phyloP scores from a whole-genome alignment of 2,329 filamentous ascomycete genomes.

The Paraphoma sp. region DNA sequence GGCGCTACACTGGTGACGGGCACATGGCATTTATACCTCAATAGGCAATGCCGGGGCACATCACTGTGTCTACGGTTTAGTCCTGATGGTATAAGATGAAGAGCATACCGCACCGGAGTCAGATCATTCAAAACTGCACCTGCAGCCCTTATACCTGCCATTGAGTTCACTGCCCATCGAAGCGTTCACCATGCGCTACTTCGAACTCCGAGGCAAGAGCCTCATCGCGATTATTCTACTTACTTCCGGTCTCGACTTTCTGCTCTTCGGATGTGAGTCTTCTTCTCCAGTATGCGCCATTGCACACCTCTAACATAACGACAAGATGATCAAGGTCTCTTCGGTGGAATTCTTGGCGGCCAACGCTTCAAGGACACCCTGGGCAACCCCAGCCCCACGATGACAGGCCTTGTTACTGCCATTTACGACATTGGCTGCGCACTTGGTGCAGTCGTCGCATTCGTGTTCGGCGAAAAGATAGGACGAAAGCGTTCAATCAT shows the following conservation, averaged over 20 bases:
- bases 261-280: conserved; percentile 21
- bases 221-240: conserved; percentile 18
- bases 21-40: not conserved
- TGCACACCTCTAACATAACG: not conserved
- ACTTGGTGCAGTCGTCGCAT: conserved; percentile 44
- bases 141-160: not conserved
- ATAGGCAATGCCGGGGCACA: conserved; percentile 9
- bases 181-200: conserved; percentile 5
- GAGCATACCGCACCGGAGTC: not conserved
- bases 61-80: not conserved
- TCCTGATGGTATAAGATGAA: not conserved
- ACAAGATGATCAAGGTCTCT: conserved; percentile 33
- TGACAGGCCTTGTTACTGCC: conserved; percentile 47
- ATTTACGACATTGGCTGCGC: conserved; percentile 52
- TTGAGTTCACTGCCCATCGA: not conserved
- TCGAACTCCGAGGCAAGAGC: conserved; percentile 20
- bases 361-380: conserved; percentile 28
- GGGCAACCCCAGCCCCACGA: conserved; percentile 13
- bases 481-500: conserved; percentile 63
- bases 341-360: conserved; percentile 31
- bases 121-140: not conserved
- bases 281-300: not conserved
- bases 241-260: conserved; percentile 20
- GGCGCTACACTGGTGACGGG: not conserved
- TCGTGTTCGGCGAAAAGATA: conserved; percentile 61